A percentile compares a stretch with the other conserved stretches of the same genome.
Conservation (phyloP, 371 early-diverging fungal genomes). For the Lichtheimia corymbifera region DNA sequence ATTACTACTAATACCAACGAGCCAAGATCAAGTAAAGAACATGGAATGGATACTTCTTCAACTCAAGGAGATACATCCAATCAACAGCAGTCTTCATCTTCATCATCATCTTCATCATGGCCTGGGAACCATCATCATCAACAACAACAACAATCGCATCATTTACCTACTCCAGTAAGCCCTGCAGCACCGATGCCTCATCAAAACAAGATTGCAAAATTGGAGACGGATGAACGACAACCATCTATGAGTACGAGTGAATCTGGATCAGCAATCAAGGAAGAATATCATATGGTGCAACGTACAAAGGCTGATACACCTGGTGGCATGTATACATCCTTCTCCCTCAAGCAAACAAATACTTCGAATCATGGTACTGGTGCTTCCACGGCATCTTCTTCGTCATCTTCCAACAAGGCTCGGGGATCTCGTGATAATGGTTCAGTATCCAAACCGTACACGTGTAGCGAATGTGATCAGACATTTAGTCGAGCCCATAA, state of each 20-base stretch:
- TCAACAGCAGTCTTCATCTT: no score
- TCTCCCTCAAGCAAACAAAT: conserved; percentile 6
- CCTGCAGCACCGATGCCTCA: conserved; percentile 12
- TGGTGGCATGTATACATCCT: conserved; percentile 8
- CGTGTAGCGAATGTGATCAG: conserved; percentile 38
- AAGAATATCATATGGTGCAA: neutral
- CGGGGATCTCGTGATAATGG: neutral
- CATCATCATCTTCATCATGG: neutral
- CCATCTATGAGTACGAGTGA: neutral
- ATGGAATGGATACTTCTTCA: no score
- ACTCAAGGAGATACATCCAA: no score
- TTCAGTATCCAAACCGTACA: conserved; percentile 19
- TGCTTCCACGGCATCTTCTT: neutral
- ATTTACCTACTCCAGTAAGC: conserved; percentile 11
- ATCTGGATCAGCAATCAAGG: neutral
- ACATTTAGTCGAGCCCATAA: conserved; percentile 47
- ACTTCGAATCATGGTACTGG: neutral
- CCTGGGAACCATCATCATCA: neutral
- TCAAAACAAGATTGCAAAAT: neutral
- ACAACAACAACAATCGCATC: neutral
- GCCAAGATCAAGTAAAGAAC: no score
- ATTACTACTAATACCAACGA: neutral
- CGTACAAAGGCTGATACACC: neutral
- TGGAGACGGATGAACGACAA: neutral
- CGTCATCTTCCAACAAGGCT: neutral